phyloP scores from a whole-genome alignment of 345 rosid genomes.

The Eucalyptus regnans region DNA sequence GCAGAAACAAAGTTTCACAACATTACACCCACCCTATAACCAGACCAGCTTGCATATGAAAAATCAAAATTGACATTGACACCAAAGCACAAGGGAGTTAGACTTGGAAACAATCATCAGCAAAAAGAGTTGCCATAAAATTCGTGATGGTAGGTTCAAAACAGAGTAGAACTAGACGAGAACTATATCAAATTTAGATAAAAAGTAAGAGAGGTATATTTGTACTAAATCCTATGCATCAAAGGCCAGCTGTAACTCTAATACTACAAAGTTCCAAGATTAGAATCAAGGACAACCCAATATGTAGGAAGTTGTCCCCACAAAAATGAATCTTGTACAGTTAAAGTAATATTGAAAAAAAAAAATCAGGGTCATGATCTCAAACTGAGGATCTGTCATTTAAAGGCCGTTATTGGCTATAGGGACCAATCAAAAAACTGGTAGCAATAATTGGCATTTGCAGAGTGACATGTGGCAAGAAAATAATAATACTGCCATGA shows the following conservation, averaged over 20 bases:
- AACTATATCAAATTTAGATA: not conserved
- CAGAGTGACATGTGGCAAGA: not conserved
- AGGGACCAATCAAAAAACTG: not conserved
- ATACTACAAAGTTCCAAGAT: not conserved
- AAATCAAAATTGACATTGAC: not conserved
- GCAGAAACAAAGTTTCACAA: not conserved
- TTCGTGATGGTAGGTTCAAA: not conserved
- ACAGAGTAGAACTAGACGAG: not conserved
- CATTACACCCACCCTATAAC: not conserved
- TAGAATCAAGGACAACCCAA: not conserved
- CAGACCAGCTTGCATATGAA: not conserved
- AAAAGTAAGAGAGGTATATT: not conserved
- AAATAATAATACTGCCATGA: not conserved
- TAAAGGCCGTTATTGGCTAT: not conserved
- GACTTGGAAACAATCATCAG: not conserved
- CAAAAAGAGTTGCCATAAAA: not conserved
- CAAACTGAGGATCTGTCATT: not conserved
- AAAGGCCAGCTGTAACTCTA: not conserved
- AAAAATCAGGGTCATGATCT: not conserved
- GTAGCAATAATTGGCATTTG: not conserved
- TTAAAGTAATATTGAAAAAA: not conserved
- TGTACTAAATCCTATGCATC: not conserved
- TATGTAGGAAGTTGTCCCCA: not conserved
- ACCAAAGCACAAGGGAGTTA: not conserved
- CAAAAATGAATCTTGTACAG: not conserved